Evolutionary conservation across 2,329 filamentous ascomycete genomes (phyloP), one percentile per base, ranked within the genome.

Genomic region (Aspergillus hiratsukae): DNA sequence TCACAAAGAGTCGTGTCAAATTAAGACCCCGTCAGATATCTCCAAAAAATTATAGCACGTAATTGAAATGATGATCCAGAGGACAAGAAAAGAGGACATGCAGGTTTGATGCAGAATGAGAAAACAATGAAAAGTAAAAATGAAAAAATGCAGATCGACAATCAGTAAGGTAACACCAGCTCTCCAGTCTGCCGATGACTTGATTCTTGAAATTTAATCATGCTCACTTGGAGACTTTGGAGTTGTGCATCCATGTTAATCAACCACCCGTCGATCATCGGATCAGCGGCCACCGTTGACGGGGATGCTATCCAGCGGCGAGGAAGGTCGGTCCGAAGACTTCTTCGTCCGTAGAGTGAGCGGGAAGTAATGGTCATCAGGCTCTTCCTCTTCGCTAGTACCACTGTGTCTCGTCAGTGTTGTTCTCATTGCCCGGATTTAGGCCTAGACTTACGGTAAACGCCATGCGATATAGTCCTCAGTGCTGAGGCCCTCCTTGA

Each of bases 391-490:
- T 74, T 94, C 91, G 76, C 91, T 95, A 67, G 40, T 52, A 48
- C 23, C 23, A 23, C 67, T 78, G 66, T 37, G 29, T 21, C 21
- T 76, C 74, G 58, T 58, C 48, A 60, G 49, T 19, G 23, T 19
- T 7, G 23, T 40, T 48, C 29, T 14, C n/a, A 23, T 19, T 37
- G n/a, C 19, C 41, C 41, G 1, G 19, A 14, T 7, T 17, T 17
- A 17, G 14, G 14, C 17, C 2, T 5, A 8, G 55, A 91, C 92
- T 88, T 83, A 97, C 89, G 93, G 94, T 57, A 97, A 80, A 78
- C 95, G 96, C 94, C 94, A 99, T 31, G 93, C 89, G 69, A 97
- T 91, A 74, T 99, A 97, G 71, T 99, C 94, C 76, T 99, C 94
- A 0, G 94, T 97, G 77, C 83, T 94, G 65, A 99, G 78, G 1